phyloP scores from a whole-genome alignment of 2,329 filamentous ascomycete genomes.

The Triangularia verruculosa region DNA sequence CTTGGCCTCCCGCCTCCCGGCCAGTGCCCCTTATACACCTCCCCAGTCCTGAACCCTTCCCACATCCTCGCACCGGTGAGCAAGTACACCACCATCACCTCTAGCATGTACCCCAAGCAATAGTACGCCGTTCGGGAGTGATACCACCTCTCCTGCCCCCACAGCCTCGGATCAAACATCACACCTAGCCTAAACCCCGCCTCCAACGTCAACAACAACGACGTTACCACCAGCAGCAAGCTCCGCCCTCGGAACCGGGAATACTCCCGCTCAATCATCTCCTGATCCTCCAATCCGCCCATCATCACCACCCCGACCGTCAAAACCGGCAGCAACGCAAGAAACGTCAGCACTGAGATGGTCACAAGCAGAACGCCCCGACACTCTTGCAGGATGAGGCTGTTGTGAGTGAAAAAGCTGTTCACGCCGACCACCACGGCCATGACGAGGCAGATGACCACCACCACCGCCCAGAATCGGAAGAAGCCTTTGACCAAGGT shows the following conservation, averaged over 20 bases:
- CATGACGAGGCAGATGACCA: constrained; percentile 51
- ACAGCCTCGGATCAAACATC: constrained; percentile 42
- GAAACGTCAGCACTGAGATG: constrained; percentile 50
- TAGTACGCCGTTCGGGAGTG: constrained; percentile 61
- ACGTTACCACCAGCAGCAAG: constrained; percentile 47
- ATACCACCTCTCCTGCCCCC: constrained; percentile 52
- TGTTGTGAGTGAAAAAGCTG: constrained; percentile 51
- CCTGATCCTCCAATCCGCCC: background rate
- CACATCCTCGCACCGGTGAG: constrained; percentile 42
- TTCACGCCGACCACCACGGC: constrained; percentile 54
- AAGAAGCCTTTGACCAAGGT: constrained; percentile 46
- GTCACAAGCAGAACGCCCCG: constrained; percentile 56
- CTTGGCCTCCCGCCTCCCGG: background rate
- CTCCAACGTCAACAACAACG: constrained; percentile 52
- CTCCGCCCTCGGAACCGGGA: constrained; percentile 52
- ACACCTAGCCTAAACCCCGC: constrained; percentile 55
- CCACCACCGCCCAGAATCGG: constrained; percentile 46
- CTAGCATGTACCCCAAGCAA: constrained; percentile 59
- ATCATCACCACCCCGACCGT: constrained; percentile 39
- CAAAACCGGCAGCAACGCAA: constrained; percentile 58
- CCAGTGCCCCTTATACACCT: background rate
- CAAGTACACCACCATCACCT: constrained; percentile 54
- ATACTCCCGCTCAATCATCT: constrained; percentile 31
- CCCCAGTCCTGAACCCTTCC: constrained; percentile 9
- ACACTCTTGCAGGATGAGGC: constrained; percentile 43